Evolutionary conservation across 2,329 filamentous ascomycete species (phyloP).

Genomic region (Cadophora gregata): DNA sequence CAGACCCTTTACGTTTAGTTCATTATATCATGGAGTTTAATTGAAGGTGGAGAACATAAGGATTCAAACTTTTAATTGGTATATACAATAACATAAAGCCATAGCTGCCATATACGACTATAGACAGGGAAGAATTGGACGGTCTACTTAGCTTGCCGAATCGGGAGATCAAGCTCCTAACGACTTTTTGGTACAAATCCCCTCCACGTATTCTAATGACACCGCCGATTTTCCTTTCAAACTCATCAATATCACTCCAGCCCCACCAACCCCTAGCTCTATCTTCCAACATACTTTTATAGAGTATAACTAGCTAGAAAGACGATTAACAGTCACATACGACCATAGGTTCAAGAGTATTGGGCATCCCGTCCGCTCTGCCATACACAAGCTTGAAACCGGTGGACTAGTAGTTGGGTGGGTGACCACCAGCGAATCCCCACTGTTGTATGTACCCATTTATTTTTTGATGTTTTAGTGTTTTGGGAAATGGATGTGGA

Average conservation of each 20-base stretch:
- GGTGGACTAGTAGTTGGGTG: conserved; percentile 2
- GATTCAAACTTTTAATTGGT: too few relatives aligned
- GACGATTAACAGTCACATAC: neutral
- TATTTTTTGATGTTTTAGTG: neutral
- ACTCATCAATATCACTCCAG: neutral
- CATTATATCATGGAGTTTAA: too few relatives aligned
- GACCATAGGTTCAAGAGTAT: neutral
- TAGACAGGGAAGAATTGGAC: too few relatives aligned
- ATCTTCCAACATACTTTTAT: neutral
- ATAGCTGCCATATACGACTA: too few relatives aligned
- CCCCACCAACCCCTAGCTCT: neutral
- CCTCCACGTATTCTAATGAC: too few relatives aligned
- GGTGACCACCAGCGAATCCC: conserved; percentile 1
- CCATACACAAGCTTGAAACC: neutral
- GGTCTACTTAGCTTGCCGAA: too few relatives aligned
- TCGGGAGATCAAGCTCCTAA: too few relatives aligned
- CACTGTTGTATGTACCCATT: neutral
- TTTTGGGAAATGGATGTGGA: neutral
- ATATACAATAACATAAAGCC: too few relatives aligned
- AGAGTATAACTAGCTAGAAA: neutral
- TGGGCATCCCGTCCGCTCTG: conserved; percentile 1
- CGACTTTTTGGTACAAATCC: too few relatives aligned
- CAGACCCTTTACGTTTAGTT: too few relatives aligned
- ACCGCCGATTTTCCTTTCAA: too few relatives aligned
- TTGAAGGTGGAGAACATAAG: too few relatives aligned